These are phyloP conservation scores for Serendipita sp. DNA, from an alignment of 768 basidiomycete species.

Conservation along the genomic window DNA sequence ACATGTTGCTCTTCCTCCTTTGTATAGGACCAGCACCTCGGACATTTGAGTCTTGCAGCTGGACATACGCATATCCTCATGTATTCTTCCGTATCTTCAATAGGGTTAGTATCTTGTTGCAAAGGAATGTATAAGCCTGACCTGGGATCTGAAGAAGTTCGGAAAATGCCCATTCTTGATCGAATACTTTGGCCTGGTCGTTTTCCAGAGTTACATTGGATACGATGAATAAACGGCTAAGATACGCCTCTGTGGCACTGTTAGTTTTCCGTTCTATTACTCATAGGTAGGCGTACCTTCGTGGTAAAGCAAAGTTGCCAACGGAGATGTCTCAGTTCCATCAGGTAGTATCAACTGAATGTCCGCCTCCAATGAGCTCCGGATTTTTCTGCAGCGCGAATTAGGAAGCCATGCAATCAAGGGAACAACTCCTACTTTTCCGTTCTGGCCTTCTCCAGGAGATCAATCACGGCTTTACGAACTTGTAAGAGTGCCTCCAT, in stretches of 20 bases:
- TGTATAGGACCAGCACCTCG: conserved; percentile 78
- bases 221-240: conserved; percentile 48
- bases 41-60: conserved; percentile 53
- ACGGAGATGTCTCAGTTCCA: conserved; percentile 14
- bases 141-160: conserved; percentile 30
- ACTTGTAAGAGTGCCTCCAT: conserved; percentile 49
- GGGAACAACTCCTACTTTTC: conserved; percentile 38
- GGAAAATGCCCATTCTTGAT: conserved; percentile 33
- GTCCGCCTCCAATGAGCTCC: conserved; percentile 60
- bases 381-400: conserved; percentile 34
- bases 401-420: background rate
- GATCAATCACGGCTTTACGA: conserved; percentile 39
- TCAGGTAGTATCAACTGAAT: conserved; percentile 44
- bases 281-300: background rate
- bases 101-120: conserved; percentile 13
- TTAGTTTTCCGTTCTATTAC: no score
- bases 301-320: conserved; percentile 6
- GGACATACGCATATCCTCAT: conserved; percentile 43
- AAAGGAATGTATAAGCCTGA: conserved; percentile 15
- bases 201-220: conserved; percentile 40
- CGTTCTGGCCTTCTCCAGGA: conserved; percentile 61
- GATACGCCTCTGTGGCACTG: no score
- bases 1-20: conserved; percentile 32
- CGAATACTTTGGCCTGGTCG: background rate
- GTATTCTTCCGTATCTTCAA: conserved; percentile 12